phyloP scores from a whole-genome alignment of 2,329 filamentous ascomycete genomes.

The Xylariaceae sp. region DNA sequence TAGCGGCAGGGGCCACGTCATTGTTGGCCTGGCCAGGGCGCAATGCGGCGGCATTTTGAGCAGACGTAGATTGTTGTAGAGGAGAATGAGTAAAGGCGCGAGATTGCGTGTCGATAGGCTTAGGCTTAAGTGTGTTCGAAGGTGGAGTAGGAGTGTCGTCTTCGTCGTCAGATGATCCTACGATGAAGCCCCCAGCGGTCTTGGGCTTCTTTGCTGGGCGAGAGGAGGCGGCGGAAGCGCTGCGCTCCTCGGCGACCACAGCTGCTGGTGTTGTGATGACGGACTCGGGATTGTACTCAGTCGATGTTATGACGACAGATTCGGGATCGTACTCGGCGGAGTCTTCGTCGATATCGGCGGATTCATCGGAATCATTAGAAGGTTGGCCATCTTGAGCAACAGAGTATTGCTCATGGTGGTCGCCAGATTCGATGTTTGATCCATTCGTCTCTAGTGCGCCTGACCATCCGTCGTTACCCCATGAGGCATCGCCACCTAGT shows the following conservation, averaged over 20 bases:
- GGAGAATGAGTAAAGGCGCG: constrained; percentile 33
- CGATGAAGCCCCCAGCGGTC: constrained; percentile 64
- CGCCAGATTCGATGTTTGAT: constrained; percentile 60
- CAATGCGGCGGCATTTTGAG: constrained; percentile 23
- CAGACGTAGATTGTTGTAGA: constrained; percentile 32
- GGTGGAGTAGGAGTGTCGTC: constrained; percentile 45
- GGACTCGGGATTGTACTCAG: constrained; percentile 60
- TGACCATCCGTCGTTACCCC: constrained; percentile 59
- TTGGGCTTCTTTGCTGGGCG: constrained; percentile 62
- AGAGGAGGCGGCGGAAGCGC: constrained; percentile 41
- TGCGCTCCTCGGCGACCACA: constrained; percentile 39
- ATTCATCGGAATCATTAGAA: constrained; percentile 56
- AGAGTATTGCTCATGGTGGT: constrained; percentile 58
- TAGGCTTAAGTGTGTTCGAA: constrained; percentile 32
- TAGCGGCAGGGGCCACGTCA: constrained; percentile 10
- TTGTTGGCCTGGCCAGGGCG: constrained; percentile 26
- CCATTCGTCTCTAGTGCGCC: constrained; percentile 60
- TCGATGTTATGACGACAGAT: constrained; percentile 46
- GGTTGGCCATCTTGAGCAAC: constrained; percentile 50
- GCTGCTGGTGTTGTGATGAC: constrained; percentile 45
- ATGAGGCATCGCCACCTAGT: constrained; percentile 38
- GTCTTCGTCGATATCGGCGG: constrained; percentile 56
- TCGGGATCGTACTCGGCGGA: constrained; percentile 64
- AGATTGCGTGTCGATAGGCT: constrained; percentile 31
- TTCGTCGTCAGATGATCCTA: constrained; percentile 66